Evolutionary conservation across 768 basidiomycete species (phyloP).

Genomic region (Trametes sanguinea): DNA sequence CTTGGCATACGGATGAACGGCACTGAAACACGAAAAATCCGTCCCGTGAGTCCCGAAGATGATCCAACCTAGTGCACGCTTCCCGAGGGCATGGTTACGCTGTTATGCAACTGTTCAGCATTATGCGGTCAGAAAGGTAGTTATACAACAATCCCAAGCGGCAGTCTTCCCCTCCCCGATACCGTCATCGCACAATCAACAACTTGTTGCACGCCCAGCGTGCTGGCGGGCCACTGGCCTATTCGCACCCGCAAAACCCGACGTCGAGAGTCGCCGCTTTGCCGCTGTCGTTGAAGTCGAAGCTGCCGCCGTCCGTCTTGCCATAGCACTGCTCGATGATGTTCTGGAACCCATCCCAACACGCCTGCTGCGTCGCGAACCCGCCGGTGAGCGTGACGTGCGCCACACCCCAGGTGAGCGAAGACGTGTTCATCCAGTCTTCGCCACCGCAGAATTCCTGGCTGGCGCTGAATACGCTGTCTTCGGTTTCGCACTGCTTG

Average conservation of each 20-base stretch:
- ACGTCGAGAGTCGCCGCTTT: background rate
- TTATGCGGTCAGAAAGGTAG: too few species aligned
- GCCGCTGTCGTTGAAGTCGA: background rate
- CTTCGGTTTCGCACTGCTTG: background rate
- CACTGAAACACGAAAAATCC: too few species aligned
- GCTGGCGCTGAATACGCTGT: background rate
- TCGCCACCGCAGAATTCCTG: background rate
- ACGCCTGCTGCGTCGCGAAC: slow-evolving; percentile 3
- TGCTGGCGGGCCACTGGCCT: too few species aligned
- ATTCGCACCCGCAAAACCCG: background rate
- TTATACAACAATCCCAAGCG: too few species aligned
- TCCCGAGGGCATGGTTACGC: too few species aligned
- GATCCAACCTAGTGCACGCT: too few species aligned
- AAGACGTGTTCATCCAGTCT: background rate
- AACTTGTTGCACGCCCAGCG: too few species aligned
- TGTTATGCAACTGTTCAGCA: too few species aligned
- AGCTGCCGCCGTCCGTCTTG: background rate
- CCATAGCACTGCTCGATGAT: slow-evolving; percentile 9
- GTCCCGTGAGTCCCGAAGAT: too few species aligned
- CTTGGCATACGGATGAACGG: too few species aligned
- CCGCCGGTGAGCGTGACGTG: slow-evolving; percentile 1
- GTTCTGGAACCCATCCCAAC: slow-evolving; percentile 3
- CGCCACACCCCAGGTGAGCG: background rate
- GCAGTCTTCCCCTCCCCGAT: too few species aligned
- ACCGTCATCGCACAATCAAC: too few species aligned